Evolutionary conservation across 2,329 filamentous ascomycete genomes (phyloP).

Genomic region (Fusarium equiseti): DNA sequence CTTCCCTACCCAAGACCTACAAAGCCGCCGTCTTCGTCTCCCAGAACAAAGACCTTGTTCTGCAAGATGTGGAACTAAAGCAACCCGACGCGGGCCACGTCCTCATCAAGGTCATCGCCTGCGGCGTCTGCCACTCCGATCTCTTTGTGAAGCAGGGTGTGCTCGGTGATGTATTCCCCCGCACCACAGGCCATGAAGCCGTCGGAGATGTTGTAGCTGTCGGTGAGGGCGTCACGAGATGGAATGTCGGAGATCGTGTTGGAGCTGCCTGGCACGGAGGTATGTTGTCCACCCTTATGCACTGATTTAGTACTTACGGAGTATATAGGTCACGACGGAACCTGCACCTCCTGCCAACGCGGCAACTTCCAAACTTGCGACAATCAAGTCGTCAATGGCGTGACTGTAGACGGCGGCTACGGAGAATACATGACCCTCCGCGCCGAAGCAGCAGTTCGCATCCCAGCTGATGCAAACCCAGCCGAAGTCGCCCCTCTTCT

Average conservation of each 20-base stretch:
- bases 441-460: constrained; percentile 68
- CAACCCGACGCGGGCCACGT: constrained; percentile 62
- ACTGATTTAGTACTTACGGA: background rate
- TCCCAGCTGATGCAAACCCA: constrained; percentile 64
- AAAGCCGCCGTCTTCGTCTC: background rate
- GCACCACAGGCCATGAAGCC: constrained; percentile 76
- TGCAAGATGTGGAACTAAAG: background rate
- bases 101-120: constrained; percentile 77
- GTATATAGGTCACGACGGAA: constrained; percentile 64
- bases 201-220: constrained; percentile 75
- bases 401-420: constrained; percentile 74
- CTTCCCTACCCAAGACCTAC: background rate
- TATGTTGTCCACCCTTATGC: background rate
- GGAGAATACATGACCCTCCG: constrained; percentile 72
- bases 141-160: constrained; percentile 58
- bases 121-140: constrained; percentile 78
- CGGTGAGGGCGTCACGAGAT: constrained; percentile 66
- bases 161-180: constrained; percentile 68
- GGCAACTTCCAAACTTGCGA: constrained; percentile 77
- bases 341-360: constrained; percentile 72
- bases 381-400: constrained; percentile 72
- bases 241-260: constrained; percentile 73
- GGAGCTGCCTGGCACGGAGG: constrained; percentile 61
- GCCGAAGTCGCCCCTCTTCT: constrained; percentile 69
- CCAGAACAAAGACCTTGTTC: background rate